Evolutionary conservation across 352 stramenopile species (phyloP).

Genomic region (Phytophthora niederhauseri): DNA sequence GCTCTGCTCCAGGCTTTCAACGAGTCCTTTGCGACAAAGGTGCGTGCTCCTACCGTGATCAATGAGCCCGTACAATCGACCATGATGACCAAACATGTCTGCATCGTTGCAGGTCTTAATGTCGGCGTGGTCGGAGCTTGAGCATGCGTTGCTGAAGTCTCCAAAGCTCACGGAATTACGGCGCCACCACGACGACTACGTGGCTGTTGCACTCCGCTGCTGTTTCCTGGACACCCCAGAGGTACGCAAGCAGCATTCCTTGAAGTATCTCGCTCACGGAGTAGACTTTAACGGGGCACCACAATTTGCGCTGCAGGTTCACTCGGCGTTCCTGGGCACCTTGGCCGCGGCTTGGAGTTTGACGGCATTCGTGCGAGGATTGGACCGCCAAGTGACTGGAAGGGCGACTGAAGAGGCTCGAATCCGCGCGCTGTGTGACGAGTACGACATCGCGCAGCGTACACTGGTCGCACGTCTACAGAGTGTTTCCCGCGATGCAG

Average conservation of each 20-base stretch:
- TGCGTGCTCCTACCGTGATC: conserved; percentile 11
- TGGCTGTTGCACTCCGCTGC: conserved; percentile 35
- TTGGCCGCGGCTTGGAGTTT: conserved; percentile 41
- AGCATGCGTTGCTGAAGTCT: conserved; percentile 20
- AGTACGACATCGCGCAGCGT: conserved; percentile 32
- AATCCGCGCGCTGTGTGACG: conserved; percentile 26
- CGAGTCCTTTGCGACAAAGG: conserved; percentile 52
- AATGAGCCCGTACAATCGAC: background rate
- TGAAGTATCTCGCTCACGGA: background rate
- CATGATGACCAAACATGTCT: conserved; percentile 4
- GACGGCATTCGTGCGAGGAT: conserved; percentile 36
- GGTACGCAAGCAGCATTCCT: conserved; percentile 11
- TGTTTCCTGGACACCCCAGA: conserved; percentile 48
- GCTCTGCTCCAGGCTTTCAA: conserved; percentile 49
- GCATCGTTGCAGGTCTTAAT: conserved; percentile 41
- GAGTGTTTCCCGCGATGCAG: conserved; percentile 21
- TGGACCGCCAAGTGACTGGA: conserved; percentile 34
- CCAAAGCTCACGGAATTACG: conserved; percentile 40
- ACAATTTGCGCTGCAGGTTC: conserved; percentile 32
- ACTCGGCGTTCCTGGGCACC: conserved; percentile 29
- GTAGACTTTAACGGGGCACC: background rate
- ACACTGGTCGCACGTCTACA: conserved; percentile 38
- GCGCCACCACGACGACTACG: conserved; percentile 43
- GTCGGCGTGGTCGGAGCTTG: conserved; percentile 43
- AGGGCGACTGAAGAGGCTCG: conserved; percentile 21